Evolutionary conservation across 176 grass and related monocot genomes (phyloP), one percentile per base, ranked within the genome.

Genomic region (Eragrostis curvula): DNA sequence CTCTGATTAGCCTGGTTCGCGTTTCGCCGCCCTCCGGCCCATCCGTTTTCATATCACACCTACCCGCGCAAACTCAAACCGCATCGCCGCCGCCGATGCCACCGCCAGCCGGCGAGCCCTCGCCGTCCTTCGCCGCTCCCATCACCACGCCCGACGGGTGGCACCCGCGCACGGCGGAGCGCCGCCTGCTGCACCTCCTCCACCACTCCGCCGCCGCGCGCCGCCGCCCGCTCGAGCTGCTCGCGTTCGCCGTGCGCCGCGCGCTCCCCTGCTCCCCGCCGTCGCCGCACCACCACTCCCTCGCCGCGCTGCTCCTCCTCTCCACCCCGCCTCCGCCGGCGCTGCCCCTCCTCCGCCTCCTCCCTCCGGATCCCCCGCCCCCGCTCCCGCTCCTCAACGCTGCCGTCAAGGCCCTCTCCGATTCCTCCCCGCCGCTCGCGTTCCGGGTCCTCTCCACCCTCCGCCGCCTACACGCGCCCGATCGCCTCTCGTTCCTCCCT

Each of bases 181-280:
- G 88, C 3, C 91, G 85, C n/a, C 74, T 84, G 2, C 78, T 93
- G 2, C 91, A 90, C 79, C 74, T 81, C 40, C 83, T 94, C 48
- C 91, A 90, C 49, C 85, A 88, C 83, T 59, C 30, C 49, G 44
- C 56, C 13, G 6, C 3, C 12, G 72, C 83, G 65, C 82, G 88
- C 48, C 42, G 27, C 21, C 79, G 79, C 50, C 79, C 79, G 56
- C 79, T 79, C 24, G 65, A 86, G 73, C 85, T 90, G 78, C 82
- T 87, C 73, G 87, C 61, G 17, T 84, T 85, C 81, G 71, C 83
- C 68, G 73, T 93, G 70, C 85, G 85, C 56, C 85, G 47, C 70
- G 52, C 63, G 73, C 82, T 85, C 65, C 67, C 61, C 53, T 40
- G 36, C 52, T 71, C 57, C 14, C 68, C 85, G 36, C n/a, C 80